phyloP scores from a whole-genome alignment of 2,329 filamentous ascomycete genomes.

The Acrodontium crateriforme region DNA sequence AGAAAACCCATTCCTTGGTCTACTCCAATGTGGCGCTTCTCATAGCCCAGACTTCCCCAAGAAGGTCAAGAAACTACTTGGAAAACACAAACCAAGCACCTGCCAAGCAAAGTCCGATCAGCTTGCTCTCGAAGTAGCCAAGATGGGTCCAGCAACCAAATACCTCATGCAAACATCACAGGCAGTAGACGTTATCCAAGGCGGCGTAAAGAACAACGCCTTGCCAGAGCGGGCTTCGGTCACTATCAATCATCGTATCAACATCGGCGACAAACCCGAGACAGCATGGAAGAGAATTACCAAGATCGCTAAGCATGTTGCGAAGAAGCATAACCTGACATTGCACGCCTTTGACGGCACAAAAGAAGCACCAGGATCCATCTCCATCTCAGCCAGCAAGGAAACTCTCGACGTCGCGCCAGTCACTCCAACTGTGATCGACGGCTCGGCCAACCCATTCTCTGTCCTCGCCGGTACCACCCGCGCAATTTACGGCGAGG shows the following conservation, averaged over 20 bases:
- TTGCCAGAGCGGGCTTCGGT: slow-evolving; percentile 41
- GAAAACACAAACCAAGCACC: slow-evolving; percentile 15
- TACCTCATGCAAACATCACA: slow-evolving; percentile 46
- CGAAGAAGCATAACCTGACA: slow-evolving; percentile 34
- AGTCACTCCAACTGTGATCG: slow-evolving; percentile 23
- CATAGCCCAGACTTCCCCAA: slow-evolving; percentile 38
- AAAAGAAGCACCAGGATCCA: slow-evolving; percentile 19
- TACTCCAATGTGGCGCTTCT: slow-evolving; percentile 44
- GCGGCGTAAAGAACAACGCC: slow-evolving; percentile 45
- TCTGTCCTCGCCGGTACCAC: slow-evolving; percentile 29
- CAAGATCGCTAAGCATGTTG: slow-evolving; percentile 33
- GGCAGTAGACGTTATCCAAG: slow-evolving; percentile 40
- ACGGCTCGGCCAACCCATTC: slow-evolving; percentile 16
- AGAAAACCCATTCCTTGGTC: slow-evolving; percentile 41
- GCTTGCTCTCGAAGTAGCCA: slow-evolving; percentile 23
- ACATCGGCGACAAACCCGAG: slow-evolving; percentile 38
- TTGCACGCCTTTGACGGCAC: slow-evolving; percentile 36
- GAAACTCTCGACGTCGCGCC: slow-evolving; percentile 21
- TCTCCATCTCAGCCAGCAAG: slow-evolving; percentile 15
- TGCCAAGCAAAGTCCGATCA: slow-evolving; percentile 26
- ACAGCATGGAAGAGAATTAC: slow-evolving; percentile 34
- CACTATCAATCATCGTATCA: slow-evolving; percentile 43
- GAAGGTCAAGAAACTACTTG: slow-evolving; percentile 21
- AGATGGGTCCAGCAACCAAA: slow-evolving; percentile 28
- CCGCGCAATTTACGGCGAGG: slow-evolving; percentile 29